Base-by-base conservation (phyloP, 805 yeast species). In the Wickerhamiella musiphila region DNA sequence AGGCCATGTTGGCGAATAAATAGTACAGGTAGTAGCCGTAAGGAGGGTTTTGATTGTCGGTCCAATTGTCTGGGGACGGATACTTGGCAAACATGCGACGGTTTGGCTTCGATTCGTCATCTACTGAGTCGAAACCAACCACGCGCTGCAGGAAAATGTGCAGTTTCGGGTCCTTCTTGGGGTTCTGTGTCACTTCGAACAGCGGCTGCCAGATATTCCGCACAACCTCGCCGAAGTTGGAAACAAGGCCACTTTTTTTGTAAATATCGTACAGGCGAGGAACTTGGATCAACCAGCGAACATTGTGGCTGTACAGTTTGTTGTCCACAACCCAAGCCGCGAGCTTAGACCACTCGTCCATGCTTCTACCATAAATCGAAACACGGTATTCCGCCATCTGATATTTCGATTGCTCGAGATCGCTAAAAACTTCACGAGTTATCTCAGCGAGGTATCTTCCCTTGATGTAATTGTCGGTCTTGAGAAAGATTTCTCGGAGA, bases 311-410 rank as follows among this genome's bases (percentile, higher is more conserved):
- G 43, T 82, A 69, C 29, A 86, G 63, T 56, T 83, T 82, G 58
- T 90, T 81, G 48, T 92, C 96, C 30, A 90, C 66, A 13, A 92
- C 77, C 99, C 99, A 90, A 3, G 69, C 70, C 0, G 98, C 96
- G 37, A 90, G 61, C 46, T 79, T 83, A 49, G 82, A 93, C 98
- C 98, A 90, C 57, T 90, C 99, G 43, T 74, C 77, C 18, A 67
- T 54, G 2, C 81, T 70, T 47, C 95, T 70, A 31, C 99, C 99
- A 49, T 90, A 90, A 31, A 90, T 68, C 7, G 95, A 84, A 38
- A 90, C 84, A 51, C 99, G 70, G 53, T 90, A 81, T 57, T 90
- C 99, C 28, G 82, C 86, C 84, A 83, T 86, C 56, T 90, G 99
- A 56, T 90, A 90, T 53, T 90, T 90, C 38, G 94, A 78, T 43